Evolutionary conservation across 805 yeast species (phyloP), one percentile per base, ranked within the genome.

Genomic region (Candida insectorum): DNA sequence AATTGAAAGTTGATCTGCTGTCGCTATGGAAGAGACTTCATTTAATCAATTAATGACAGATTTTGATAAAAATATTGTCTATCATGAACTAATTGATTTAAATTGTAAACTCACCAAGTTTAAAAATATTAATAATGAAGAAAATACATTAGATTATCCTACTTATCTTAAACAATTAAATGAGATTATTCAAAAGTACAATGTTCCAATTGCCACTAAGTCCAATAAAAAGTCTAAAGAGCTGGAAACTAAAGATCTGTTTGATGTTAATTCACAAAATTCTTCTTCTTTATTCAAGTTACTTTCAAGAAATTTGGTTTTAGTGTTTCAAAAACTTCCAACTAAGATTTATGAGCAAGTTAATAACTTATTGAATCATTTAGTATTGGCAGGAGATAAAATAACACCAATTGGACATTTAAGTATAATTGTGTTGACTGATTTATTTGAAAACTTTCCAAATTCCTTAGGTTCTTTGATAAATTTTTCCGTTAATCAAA

Each of bases 291-390:
- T 57, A 16, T 49, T 46, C 42, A 49, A 54, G 23, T 41, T 65
- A 8, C 34, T 62, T 7, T 58, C 71, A 2, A 41, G 56, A 24
- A 53, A 51, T 33, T 40, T 60, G 31, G 43, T 51, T 7, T 10
- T 50, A 15, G 51, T 59, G 2, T 49, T 65, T 18, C 45, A 47
- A 7, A 48, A 55, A 9, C 40, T 60, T 8, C 58, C 71, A 2
- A 55, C 55, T 20, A 62, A 61, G 34, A 48, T 56, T 8, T 60
- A 60, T 43, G 71, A 66, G 37, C 48, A 59, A 18, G 60, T 67
- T 32, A 65, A 66, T 39, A 50, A 43, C 12, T 50, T 64, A 13
- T 44, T 65, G 32, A 54, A 54, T 26, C 48, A 54, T 34, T 28
- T 64, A 26, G 36, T 51, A 9, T 46, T 39, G 13, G 52, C 47